phyloP scores from a whole-genome alignment of 1,139 yeast species.

The Hyphopichia fennica region DNA sequence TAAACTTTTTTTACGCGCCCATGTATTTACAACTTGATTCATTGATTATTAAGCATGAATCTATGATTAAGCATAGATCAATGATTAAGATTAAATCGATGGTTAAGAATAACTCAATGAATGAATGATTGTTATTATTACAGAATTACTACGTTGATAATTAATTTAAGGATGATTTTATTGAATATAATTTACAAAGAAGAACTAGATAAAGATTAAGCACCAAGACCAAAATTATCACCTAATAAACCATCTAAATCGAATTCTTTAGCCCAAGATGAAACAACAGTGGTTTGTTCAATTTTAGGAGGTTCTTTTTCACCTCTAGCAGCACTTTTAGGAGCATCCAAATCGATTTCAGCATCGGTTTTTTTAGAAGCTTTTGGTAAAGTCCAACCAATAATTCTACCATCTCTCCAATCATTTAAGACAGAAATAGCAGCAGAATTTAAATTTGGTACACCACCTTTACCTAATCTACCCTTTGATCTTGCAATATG shows the following conservation, averaged over 20 bases:
- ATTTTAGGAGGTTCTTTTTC: constrained; percentile 52
- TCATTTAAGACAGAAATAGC: constrained; percentile 83
- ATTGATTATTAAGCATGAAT: too few species aligned
- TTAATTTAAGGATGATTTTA: too few species aligned
- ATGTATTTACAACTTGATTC: too few species aligned
- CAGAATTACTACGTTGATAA: too few species aligned
- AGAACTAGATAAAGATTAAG: constrained; percentile 2
- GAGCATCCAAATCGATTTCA: constrained; percentile 27
- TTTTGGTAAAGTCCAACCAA: constrained; percentile 90
- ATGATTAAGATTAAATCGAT: too few species aligned
- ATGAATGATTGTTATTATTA: too few species aligned
- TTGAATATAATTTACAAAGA: constrained; percentile 1
- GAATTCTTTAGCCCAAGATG: constrained; percentile 92
- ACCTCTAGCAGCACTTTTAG: constrained; percentile 45
- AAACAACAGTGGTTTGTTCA: constrained; percentile 80
- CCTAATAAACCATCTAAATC: constrained; percentile 80
- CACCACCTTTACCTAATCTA: constrained; percentile 87
- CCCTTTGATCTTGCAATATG: constrained; percentile 94
- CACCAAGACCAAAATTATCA: constrained; percentile 30
- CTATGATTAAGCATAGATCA: too few species aligned
- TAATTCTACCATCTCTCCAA: constrained; percentile 95
- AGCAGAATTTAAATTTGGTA: constrained; percentile 86
- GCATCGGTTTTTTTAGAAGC: constrained; percentile 47
- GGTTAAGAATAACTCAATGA: too few species aligned
- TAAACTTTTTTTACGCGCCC: too few species aligned